Conservation (phyloP, 2,329 filamentous ascomycete genomes). For the Alternaria postmessia region DNA sequence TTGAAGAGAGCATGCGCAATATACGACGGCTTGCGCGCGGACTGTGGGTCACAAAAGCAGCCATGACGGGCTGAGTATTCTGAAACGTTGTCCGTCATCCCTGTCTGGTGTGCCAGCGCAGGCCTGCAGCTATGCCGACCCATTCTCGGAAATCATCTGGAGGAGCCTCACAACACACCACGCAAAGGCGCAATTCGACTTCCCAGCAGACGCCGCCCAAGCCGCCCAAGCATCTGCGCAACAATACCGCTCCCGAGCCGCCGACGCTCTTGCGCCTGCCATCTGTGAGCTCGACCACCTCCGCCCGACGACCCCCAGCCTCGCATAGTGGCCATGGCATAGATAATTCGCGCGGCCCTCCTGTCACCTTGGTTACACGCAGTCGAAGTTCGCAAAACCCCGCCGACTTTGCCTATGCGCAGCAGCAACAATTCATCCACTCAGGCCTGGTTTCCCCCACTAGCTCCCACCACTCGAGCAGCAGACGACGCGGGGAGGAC, state of each 20-base stretch:
- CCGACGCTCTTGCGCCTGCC: slow-evolving; percentile 45
- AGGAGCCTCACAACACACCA: slow-evolving; percentile 21
- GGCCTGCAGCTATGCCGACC: slow-evolving; percentile 25
- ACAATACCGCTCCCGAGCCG: slow-evolving; percentile 32
- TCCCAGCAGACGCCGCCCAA: slow-evolving; percentile 24
- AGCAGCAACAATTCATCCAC: slow-evolving; percentile 36
- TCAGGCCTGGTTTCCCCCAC: slow-evolving; percentile 35
- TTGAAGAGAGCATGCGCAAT: slow-evolving; percentile 21
- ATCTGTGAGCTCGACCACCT: slow-evolving; percentile 30
- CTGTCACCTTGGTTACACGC: slow-evolving; percentile 58
- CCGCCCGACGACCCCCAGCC: slow-evolving; percentile 55
- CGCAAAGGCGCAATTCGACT: slow-evolving; percentile 11
- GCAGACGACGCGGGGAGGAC: slow-evolving; percentile 26
- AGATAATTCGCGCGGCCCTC: slow-evolving; percentile 60
- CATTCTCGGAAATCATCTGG: slow-evolving; percentile 27
- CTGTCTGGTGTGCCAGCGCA: slow-evolving; percentile 32
- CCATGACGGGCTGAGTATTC: slow-evolving; percentile 31
- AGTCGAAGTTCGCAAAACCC: slow-evolving; percentile 34
- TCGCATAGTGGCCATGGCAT: slow-evolving; percentile 60
- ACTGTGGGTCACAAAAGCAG: slow-evolving; percentile 28
- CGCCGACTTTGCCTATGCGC: slow-evolving; percentile 37
- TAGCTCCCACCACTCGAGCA: slow-evolving; percentile 24
- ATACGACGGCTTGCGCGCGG: slow-evolving; percentile 19
- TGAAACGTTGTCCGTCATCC: slow-evolving; percentile 26
- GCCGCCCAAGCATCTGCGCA: slow-evolving; percentile 35